A percentile compares a stretch with the other conserved stretches of the same genome.
These are phyloP conservation scores for Alternaria sp. DNA, from an alignment of 2,329 filamentous ascomycete genomes.

Conservation along the genomic window DNA sequence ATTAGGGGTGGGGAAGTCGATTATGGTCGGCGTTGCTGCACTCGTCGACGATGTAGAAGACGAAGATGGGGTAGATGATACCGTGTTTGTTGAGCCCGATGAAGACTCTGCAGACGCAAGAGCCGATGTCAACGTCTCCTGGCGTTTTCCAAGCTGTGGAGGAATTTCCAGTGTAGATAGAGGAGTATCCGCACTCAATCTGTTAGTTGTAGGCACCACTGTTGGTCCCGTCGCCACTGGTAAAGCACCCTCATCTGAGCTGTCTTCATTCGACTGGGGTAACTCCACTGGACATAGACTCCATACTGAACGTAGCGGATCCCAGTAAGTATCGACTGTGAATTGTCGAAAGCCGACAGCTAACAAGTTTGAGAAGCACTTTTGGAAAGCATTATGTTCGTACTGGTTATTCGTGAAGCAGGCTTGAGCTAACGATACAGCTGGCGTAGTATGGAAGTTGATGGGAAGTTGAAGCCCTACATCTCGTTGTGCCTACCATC, in stretches of 20 bases:
- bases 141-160: constrained; percentile 15
- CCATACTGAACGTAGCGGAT: constrained; percentile 60
- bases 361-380: constrained; percentile 69
- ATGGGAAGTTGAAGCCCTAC: constrained; percentile 65
- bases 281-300: constrained; percentile 67
- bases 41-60: constrained; percentile 14
- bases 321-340: constrained; percentile 70
- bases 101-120: background rate
- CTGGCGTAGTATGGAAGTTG: constrained; percentile 66
- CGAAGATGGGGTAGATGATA: background rate
- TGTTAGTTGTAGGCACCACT: constrained; percentile 22
- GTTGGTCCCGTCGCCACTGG: constrained; percentile 20
- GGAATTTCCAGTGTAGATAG: constrained; percentile 14
- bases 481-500: constrained; percentile 65
- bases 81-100: background rate
- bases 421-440: constrained; percentile 62
- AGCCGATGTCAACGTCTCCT: constrained; percentile 10
- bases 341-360: constrained; percentile 65
- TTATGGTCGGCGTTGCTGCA: constrained; percentile 19
- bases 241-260: constrained; percentile 1
- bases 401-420: constrained; percentile 65
- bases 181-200: constrained; percentile 24
- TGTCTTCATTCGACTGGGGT: constrained; percentile 36
- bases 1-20: constrained; percentile 28
- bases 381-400: constrained; percentile 57